Evolutionary conservation across 306 rosid species (phyloP), one percentile per base, ranked within the genome.

Genomic region (Spatholobus suberectus): DNA sequence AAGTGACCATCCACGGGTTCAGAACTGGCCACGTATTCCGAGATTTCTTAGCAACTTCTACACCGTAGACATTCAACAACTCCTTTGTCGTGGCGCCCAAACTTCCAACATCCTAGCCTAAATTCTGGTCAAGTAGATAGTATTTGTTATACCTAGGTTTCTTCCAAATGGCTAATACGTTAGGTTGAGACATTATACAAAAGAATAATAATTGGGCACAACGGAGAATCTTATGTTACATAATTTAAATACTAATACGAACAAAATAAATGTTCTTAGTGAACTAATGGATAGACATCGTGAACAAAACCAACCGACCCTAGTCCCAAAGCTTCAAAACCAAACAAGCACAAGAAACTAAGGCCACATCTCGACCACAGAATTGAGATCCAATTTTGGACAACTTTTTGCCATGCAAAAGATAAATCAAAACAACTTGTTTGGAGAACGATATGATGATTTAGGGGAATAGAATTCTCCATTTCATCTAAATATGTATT

Each of bases 401-500:
- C 75, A 29, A n/a, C 66, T 24, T 75, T 76, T 34, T 24, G 73
- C 80, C 63, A 21, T 44, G 68, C 58, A 40, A 40, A 26, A 26
- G 32, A 67, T 23, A 70, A 75, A 80, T 14, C 27, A 70, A n/a
- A 62, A 67, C 18, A 77, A 29, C 72, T 46, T 24, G 68, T 7
- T 13, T 35, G n/a, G 18, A 24, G 74, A 72, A 46, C 74, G n/a
- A 82, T 58, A 41, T 24, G 89, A 88, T 49, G 88, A 87, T 80
- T 76, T 66, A 54, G 62, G 15, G 51, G 75, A 79, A 84, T 51
- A 79, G 41, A 81, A 83, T 83, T 86, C 86, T 81, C 78, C 87
- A 83, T 70, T 87, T 82, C 84, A 87, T 83, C 85, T 82, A 85
- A 63, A 75, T 78, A 72, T 85, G 77, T 85, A 74, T 78, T 78